Conservation (phyloP, 352 stramenopile genomes). For the Peronospora farinosa region DNA sequence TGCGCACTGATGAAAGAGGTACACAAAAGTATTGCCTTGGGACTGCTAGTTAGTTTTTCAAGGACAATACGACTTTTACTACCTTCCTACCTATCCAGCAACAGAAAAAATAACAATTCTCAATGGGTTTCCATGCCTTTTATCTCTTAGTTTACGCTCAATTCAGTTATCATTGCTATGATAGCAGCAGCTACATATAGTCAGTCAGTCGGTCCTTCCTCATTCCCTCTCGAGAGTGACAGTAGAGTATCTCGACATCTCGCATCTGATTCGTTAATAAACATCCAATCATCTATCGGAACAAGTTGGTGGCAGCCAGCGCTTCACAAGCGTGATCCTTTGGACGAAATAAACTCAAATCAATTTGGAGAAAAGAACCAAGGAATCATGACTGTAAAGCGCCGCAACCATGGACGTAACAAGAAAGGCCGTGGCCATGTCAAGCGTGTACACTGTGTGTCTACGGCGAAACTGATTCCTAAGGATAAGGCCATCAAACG, state of each 20-base stretch:
- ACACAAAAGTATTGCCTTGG: not conserved
- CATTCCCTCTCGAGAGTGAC: constrained; percentile 10
- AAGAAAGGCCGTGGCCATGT: constrained; percentile 99
- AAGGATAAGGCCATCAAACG: constrained; percentile 94
- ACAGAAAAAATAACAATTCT: constrained; percentile 28
- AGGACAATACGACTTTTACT: constrained; percentile 15
- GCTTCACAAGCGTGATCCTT: constrained; percentile 28
- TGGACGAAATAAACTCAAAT: constrained; percentile 15
- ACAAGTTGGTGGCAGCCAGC: constrained; percentile 43
- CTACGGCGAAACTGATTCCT: constrained; percentile 97
- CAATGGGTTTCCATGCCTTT: too few species aligned
- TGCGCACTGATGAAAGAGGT: not conserved
- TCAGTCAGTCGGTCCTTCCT: not conserved
- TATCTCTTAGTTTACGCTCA: too few species aligned
- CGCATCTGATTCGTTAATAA: constrained; percentile 23
- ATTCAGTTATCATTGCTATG: too few species aligned
- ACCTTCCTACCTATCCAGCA: constrained; percentile 6
- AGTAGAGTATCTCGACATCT: too few species aligned
- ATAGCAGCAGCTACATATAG: not conserved
- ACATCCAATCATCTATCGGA: constrained; percentile 24
- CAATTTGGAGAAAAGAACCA: constrained; percentile 85
- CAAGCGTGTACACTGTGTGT: constrained; percentile 97
- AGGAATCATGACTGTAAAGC: constrained; percentile 98
- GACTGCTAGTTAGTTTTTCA: not conserved
- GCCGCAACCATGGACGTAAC: constrained; percentile 98